Conservation (phyloP, 2,329 filamentous ascomycete genomes). For the Cryphonectria carpinicola region DNA sequence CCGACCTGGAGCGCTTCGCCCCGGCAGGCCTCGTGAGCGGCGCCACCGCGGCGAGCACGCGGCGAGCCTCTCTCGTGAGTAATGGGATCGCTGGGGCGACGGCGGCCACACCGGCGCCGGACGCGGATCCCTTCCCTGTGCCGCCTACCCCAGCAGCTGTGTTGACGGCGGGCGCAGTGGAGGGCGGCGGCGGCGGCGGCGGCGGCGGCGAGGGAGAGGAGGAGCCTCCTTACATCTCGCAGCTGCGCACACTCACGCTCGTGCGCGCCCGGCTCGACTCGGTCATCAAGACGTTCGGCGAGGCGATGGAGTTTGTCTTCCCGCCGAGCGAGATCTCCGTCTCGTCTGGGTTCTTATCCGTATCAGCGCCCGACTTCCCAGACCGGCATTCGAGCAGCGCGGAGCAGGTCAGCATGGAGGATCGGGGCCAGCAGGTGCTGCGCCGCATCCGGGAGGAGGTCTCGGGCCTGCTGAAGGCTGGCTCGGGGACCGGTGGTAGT, state of each 20-base stretch:
- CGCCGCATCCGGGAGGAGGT: constrained; percentile 74
- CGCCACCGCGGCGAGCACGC: constrained; percentile 35
- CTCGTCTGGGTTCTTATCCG: constrained; percentile 83
- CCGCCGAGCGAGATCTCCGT: constrained; percentile 86
- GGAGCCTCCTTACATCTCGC: constrained; percentile 72
- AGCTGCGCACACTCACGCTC: constrained; percentile 79
- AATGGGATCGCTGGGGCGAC: constrained; percentile 28
- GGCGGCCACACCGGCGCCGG: constrained; percentile 31
- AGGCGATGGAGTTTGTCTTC: constrained; percentile 94
- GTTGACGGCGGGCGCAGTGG: neutral
- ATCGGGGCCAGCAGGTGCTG: constrained; percentile 84
- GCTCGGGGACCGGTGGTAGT: constrained; percentile 11
- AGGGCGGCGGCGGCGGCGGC: too few species aligned
- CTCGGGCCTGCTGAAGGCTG: constrained; percentile 62
- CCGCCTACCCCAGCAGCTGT: constrained; percentile 23
- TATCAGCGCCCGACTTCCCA: constrained; percentile 74
- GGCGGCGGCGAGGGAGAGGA: constrained; percentile 32
- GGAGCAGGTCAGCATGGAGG: constrained; percentile 70
- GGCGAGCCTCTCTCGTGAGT: constrained; percentile 21
- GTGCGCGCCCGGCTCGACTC: constrained; percentile 84
- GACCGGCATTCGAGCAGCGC: constrained; percentile 45
- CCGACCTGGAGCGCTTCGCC: constrained; percentile 75
- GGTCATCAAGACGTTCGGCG: constrained; percentile 89
- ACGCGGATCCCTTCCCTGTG: constrained; percentile 25
- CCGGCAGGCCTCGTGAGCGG: constrained; percentile 50